A percentile compares a stretch with the other conserved stretches of the same genome.
Evolutionary conservation across 2,329 filamentous ascomycete species (phyloP).

Genomic region (Pseudogymnoascus sp.): DNA sequence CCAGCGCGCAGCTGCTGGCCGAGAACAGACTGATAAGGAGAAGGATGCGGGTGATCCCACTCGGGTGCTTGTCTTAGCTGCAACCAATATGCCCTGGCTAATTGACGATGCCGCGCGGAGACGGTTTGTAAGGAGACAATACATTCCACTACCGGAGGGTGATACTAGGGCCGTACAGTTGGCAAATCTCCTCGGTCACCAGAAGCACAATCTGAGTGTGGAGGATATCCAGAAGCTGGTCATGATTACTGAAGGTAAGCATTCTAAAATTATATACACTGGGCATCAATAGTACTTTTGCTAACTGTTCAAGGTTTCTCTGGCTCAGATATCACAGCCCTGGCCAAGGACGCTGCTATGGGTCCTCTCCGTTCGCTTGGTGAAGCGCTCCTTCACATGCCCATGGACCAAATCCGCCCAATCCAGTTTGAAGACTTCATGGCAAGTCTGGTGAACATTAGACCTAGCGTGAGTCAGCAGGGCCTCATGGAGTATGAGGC

Average conservation of each 20-base stretch:
- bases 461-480: conserved; percentile 79
- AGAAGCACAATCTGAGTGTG: conserved; percentile 71
- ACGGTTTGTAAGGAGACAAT: conserved; percentile 86
- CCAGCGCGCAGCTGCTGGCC: conserved; percentile 81
- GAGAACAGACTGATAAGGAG: conserved; percentile 59
- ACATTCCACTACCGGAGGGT: conserved; percentile 86
- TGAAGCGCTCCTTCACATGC: conserved; percentile 81
- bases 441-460: conserved; percentile 73
- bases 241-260: conserved; percentile 71
- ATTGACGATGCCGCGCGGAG: conserved; percentile 92
- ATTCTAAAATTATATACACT: neutral
- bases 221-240: conserved; percentile 68
- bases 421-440: conserved; percentile 79
- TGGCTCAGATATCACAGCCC: conserved; percentile 89
- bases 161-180: conserved; percentile 74
- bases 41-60: conserved; percentile 72
- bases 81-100: conserved; percentile 94
- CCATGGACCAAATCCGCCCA: conserved; percentile 86
- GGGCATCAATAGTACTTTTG: conserved; percentile 8
- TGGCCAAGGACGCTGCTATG: conserved; percentile 98
- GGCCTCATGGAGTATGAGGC: conserved; percentile 86
- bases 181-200: conserved; percentile 70
- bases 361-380: conserved; percentile 84
- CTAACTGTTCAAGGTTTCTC: conserved; percentile 65
- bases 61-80: conserved; percentile 84